Base-by-base conservation (phyloP, 73 alveolate species). In the Tetrahymena borealis region DNA sequence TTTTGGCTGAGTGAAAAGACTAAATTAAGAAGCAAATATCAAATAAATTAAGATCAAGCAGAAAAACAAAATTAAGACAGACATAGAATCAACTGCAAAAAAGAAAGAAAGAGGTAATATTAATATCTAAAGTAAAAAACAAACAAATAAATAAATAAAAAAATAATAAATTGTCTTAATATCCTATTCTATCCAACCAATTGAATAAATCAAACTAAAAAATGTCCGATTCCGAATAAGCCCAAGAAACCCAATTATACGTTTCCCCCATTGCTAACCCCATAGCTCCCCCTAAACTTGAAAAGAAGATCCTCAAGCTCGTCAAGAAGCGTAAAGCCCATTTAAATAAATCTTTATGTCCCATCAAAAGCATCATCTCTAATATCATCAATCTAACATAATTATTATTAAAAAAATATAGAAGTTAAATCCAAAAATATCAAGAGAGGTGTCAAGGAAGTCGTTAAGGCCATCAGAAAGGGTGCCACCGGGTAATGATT, bases 381-480 rank as follows among this genome's bases (percentile, higher is more conserved):
- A 78, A 16, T 32, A 32, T 18, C 11, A 32, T 2, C 39, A 13
- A 18, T 35, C 39, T 79, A 4, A 79, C 42, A 35, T 13, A 32
- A 31, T 42, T 2, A 79, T 32, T 35, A n/a, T 32, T 79, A 28
- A 37, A 36, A 16, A 36, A 18, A 79, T 37, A 33, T 92, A 92
- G 95, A 92, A 85, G 78, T 92, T 12, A 79, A 90, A 39, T 92
- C 91, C 38, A 96, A 96, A 90, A 91, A 93, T 43, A 95, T 97
- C 91, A 97, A 96, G 95, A 94, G 98, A 91, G 99, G 99, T 37
- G 98, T 97, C 42, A 97, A 97, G 95, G 99, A 96, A 93, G 97
- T 97, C 31, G 98, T 94, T 78, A 97, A 97, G 91, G 98, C 97
- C 78, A 91, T 95, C 41, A 92, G 97, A 95, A 97, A 96, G 94